Evolutionary conservation across 2,329 filamentous ascomycete genomes (phyloP), one percentile per base, ranked within the genome.

Genomic region (Hyphodiscus sp.): DNA sequence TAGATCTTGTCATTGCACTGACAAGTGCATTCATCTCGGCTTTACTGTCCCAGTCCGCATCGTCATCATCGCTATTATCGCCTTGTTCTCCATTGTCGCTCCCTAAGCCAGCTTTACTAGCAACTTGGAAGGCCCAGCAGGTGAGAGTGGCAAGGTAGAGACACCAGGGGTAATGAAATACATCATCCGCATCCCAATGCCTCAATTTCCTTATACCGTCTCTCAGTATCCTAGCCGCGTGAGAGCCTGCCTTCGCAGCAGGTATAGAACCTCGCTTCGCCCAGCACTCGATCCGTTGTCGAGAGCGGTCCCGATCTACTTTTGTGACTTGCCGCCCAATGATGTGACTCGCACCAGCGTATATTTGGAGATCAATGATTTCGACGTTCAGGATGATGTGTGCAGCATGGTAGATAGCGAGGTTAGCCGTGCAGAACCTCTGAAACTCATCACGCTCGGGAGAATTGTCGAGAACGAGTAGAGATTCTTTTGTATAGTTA

Each of bases 111-210:
- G 47, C 53, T 33, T 55, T 57, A 30, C 50, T 54, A n/a, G 70
- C 70, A 48, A 78, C 76, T 60, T 82, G 78, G 50, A 80, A 81
- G 0, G 76, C 75, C 80, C 81, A 85, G 30, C 76, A 75, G 0
- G 78, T 77, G 42, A 84, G 61, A 0, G 80, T 81, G 0, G 78
- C 78, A 1, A 85, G 68, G 59, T 83, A 84, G 13, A 84, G 63
- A 56, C 78, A 80, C 82, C 81, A 85, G 0, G 80, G 78, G 18
- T 82, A 79, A 60, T 84, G 80, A 62, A 83, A 83, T 0, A 79
- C 68, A 44, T 78, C 75, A 43, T 74, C 75, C 1, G 75, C 72
- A 19, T 79, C 76, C 53, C 74, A 76, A 38, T 78, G 74, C 13
- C 76, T 71, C 1, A 82, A 67, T 23, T 74, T 72, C 33, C 72